Base-by-base conservation (phyloP, 2,329 filamentous ascomycete genomes). In the Amylocarpus encephaloides region DNA sequence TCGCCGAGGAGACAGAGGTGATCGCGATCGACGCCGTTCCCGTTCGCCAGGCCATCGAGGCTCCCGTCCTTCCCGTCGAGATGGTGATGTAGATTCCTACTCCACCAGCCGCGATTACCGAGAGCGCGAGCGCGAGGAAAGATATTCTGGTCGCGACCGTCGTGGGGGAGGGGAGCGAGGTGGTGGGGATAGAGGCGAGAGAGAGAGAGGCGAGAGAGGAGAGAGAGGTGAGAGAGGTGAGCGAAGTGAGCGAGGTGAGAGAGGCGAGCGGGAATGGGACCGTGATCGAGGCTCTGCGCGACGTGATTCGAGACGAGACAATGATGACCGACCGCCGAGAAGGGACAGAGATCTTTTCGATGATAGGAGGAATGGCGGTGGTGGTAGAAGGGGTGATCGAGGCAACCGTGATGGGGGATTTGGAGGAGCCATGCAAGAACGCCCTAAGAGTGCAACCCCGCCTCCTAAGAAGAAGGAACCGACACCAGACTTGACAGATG, bases 81-180 rank as follows among this genome's bases (percentile, higher is more conserved):
- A 93, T 46, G 80, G 79, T 49, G 85, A 88, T 60, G 78, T 82
- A 68, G 90, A 96, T 70, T 83, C 87, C 50, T 97, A 97, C 71
- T 95, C 91, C 16, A 90, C 88, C 5, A 95, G 90, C 70, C 86
- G 92, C 60, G 91, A 85, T 72, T 94, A 95, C 68, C 82, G 92
- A 66, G 92, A 95, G 67, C 79, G 92, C 55, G 92, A 97, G 72
- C 86, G 92, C 55, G 92, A 97, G 70, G 92, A 96, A 61, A 80
- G 91, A 66, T 96, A 96, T 67, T 81, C 82, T 34, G 84, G 85
- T 32, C 79, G 86, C 56, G 79, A 82, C 51, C 73, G 81, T 52
- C 70, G 78, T 46, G 69, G 68, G 34, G 75, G 80, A 50, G 22
- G 22, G 22, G 22, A 26, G 22, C 22, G 22, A 26, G 22, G 22